A percentile compares a stretch with the other conserved stretches of the same genome.
Evolutionary conservation across 495 filamentous ascomycete genomes (phyloP).

Genomic region (Penicillium antarcticum): DNA sequence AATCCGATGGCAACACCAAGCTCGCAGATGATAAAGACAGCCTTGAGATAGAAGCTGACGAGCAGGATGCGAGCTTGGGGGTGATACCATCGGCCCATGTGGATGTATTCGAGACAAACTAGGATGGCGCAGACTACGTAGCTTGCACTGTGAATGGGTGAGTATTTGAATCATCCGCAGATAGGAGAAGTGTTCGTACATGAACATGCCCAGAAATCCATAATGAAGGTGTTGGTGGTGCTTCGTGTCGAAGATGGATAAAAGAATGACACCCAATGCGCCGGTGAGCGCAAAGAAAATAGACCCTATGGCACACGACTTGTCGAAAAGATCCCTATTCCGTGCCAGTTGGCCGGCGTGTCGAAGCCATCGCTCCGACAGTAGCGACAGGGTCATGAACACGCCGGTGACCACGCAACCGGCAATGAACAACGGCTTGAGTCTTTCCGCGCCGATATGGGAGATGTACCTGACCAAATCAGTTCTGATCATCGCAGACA

Average conservation of each 20-base stretch:
- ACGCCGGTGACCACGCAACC: slow-evolving; percentile 69
- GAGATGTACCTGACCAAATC: slow-evolving; percentile 45
- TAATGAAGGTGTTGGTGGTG: slow-evolving; percentile 60
- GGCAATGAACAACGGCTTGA: slow-evolving; percentile 79
- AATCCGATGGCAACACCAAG: slow-evolving; percentile 62
- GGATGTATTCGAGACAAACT: slow-evolving; percentile 75
- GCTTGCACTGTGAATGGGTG: slow-evolving; percentile 13
- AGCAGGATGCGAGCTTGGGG: slow-evolving; percentile 59
- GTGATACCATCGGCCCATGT: slow-evolving; percentile 63
- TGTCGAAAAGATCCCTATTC: slow-evolving; percentile 60
- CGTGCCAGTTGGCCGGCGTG: slow-evolving; percentile 61
- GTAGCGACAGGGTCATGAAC: slow-evolving; percentile 72
- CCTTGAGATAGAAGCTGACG: slow-evolving; percentile 71
- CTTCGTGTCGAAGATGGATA: slow-evolving; percentile 73
- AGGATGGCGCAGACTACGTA: slow-evolving; percentile 69
- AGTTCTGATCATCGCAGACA: not conserved
- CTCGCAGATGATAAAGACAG: slow-evolving; percentile 71
- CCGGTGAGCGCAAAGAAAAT: slow-evolving; percentile 68
- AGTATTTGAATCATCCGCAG: not conserved
- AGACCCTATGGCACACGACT: slow-evolving; percentile 56
- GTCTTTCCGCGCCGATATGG: slow-evolving; percentile 64
- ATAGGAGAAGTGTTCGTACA: slow-evolving; percentile 39
- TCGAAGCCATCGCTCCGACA: slow-evolving; percentile 69
- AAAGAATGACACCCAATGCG: slow-evolving; percentile 65
- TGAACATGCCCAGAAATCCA: slow-evolving; percentile 71